phyloP scores from a whole-genome alignment of 1,139 yeast species.

The Saccharomyces hybrid region DNA sequence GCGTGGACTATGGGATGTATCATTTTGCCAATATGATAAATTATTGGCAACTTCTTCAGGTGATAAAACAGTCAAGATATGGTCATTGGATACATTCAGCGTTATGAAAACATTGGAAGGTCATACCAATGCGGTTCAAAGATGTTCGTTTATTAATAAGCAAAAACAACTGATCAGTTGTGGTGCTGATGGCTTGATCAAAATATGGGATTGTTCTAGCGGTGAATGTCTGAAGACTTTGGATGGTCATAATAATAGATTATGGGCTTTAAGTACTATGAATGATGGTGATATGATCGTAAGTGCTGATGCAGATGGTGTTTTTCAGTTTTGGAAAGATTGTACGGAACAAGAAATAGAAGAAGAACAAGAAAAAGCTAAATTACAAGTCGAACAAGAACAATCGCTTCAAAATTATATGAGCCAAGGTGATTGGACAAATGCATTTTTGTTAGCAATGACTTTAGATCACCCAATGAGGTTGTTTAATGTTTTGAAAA shows the following conservation, averaged over 20 bases:
- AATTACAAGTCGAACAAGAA: constrained; percentile 69
- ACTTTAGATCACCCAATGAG: constrained; percentile 83
- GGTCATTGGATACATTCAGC: constrained; percentile 74
- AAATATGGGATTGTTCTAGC: constrained; percentile 73
- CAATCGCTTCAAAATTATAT: constrained; percentile 74
- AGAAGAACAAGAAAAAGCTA: constrained; percentile 43
- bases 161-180: constrained; percentile 68
- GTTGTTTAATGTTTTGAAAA: constrained; percentile 59
- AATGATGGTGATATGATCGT: constrained; percentile 63
- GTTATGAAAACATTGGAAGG: constrained; percentile 86
- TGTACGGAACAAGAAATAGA: constrained; percentile 63
- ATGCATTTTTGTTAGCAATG: constrained; percentile 80
- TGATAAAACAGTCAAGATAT: constrained; percentile 79
- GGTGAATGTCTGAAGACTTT: constrained; percentile 78
- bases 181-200: constrained; percentile 92
- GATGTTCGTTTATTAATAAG: constrained; percentile 60
- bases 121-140: constrained; percentile 85
- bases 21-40: constrained; percentile 73
- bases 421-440: constrained; percentile 67
- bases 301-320: constrained; percentile 93
- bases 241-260: constrained; percentile 88
- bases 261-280: constrained; percentile 75
- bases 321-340: constrained; percentile 81
- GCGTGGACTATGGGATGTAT: constrained; percentile 90
- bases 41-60: constrained; percentile 75